These are phyloP conservation scores for Pseudogymnoascus sp. DNA, from an alignment of 2,329 filamentous ascomycete genomes.

Conservation along the genomic window DNA sequence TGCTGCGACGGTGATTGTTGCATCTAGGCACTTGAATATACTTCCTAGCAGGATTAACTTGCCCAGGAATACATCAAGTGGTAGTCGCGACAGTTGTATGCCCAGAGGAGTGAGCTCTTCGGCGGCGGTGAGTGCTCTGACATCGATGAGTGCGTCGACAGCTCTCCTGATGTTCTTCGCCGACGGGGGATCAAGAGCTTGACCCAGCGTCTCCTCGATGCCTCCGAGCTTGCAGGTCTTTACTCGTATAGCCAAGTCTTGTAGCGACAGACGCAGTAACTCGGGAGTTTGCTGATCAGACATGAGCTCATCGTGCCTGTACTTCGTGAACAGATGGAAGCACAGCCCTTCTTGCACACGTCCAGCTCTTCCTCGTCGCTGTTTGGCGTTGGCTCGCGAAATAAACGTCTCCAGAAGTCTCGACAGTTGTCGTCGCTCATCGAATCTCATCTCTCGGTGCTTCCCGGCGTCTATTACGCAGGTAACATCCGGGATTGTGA, in stretches of 20 bases:
- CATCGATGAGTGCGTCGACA: constrained; percentile 87
- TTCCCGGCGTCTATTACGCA: constrained; percentile 96
- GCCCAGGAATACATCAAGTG: constrained; percentile 87
- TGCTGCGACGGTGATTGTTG: constrained; percentile 82
- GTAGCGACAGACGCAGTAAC: constrained; percentile 86
- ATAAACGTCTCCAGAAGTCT: constrained; percentile 91
- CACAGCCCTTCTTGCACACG: constrained; percentile 92
- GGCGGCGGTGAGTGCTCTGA: constrained; percentile 70
- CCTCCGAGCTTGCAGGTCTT: constrained; percentile 96
- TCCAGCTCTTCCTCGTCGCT: constrained; percentile 84
- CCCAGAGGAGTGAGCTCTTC: constrained; percentile 87
- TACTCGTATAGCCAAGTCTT: constrained; percentile 89
- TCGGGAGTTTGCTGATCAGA: constrained; percentile 92
- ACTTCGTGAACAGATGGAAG: constrained; percentile 90
- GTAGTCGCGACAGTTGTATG: constrained; percentile 75
- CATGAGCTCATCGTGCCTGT: constrained; percentile 77
- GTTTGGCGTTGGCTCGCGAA: constrained; percentile 89
- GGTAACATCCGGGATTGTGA: constrained; percentile 96
- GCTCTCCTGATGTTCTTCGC: constrained; percentile 88
- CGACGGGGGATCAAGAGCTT: constrained; percentile 83
- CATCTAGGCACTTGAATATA: constrained; percentile 86
- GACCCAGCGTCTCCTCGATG: constrained; percentile 80
- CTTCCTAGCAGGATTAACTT: constrained; percentile 84
- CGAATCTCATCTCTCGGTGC: constrained; percentile 95
- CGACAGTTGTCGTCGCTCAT: constrained; percentile 85